Percentiles rank a stretch among this genome's conserved stretches.
phyloP scores from a whole-genome alignment of 2,329 filamentous ascomycete genomes.

The Trichoderma sp. region DNA sequence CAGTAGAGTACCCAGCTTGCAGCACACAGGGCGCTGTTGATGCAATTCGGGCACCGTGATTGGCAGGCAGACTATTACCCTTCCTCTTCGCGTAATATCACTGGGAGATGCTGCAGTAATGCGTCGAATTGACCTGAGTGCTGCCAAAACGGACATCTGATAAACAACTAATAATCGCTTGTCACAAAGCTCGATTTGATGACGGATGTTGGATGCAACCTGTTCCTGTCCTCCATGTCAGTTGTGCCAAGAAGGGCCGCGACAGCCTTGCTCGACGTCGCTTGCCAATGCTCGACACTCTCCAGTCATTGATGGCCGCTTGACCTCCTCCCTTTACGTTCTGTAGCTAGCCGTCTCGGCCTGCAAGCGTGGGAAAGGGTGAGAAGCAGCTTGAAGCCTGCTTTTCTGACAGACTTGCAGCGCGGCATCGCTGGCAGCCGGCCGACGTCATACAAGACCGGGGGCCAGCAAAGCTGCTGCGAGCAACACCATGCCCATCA shows the following conservation, averaged over 20 bases:
- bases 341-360: background rate
- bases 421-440: conserved; percentile 9
- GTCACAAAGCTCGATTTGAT: conserved; percentile 1
- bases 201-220: conserved; percentile 4
- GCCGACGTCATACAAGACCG: conserved; percentile 23
- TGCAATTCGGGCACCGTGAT: conserved; percentile 14
- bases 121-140: background rate
- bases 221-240: background rate
- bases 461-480: conserved; percentile 4
- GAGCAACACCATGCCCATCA: background rate
- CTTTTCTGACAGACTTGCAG: background rate
- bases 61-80: conserved; percentile 25
- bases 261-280: conserved; percentile 11
- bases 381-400: conserved; percentile 6
- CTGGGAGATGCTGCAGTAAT: background rate
- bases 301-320: background rate
- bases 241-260: conserved; percentile 6
- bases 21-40: conserved; percentile 11
- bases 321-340: background rate
- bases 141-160: conserved; percentile 16
- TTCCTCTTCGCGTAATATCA: conserved; percentile 27
- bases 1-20: background rate
- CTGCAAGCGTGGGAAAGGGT: background rate
- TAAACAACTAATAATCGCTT: conserved; percentile 16
- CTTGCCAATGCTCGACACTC: background rate